phyloP scores from a whole-genome alignment of 306 rosid genomes.

The Acmispon strigosus region DNA sequence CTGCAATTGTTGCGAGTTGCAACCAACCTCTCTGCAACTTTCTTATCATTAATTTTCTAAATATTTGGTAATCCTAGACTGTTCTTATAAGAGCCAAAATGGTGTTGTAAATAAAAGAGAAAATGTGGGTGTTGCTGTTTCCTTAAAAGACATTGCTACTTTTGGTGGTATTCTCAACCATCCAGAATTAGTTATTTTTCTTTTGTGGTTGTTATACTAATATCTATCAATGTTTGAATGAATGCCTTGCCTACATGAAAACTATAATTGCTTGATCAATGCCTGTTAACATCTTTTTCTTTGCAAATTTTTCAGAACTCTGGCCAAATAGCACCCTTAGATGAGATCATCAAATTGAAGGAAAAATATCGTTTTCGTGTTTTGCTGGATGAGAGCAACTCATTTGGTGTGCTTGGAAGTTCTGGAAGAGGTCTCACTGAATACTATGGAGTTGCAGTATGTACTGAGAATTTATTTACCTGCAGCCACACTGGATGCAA shows the following conservation, averaged over 20 bases:
- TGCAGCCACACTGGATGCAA: conserved; percentile 4
- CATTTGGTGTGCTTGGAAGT: conserved; percentile 89
- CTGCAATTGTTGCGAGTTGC: conserved; percentile 1
- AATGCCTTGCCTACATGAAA: not conserved
- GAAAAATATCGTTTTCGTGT: conserved; percentile 82
- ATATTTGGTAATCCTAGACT: not conserved
- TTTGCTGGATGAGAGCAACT: conserved; percentile 95
- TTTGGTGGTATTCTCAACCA: not conserved
- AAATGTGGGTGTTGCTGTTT: not conserved
- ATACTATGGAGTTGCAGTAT: conserved; percentile 69
- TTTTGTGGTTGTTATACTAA: not conserved
- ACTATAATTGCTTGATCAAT: not conserved
- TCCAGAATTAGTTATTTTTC: not conserved
- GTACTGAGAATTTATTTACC: conserved; percentile 24
- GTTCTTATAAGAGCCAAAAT: not conserved
- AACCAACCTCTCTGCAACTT: not conserved
- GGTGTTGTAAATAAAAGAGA: not conserved
- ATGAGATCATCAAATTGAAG: conserved; percentile 84
- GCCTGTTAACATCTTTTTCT: not conserved
- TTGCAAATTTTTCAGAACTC: conserved; percentile 57
- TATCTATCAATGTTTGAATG: not conserved
- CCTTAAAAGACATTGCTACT: not conserved
- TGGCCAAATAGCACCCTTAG: conserved; percentile 91
- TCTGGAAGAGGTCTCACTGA: conserved; percentile 95
- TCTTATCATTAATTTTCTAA: not conserved